These are phyloP conservation scores for Exophiala viscosa DNA, from an alignment of 2,329 filamentous ascomycete genomes.

Conservation along the genomic window DNA sequence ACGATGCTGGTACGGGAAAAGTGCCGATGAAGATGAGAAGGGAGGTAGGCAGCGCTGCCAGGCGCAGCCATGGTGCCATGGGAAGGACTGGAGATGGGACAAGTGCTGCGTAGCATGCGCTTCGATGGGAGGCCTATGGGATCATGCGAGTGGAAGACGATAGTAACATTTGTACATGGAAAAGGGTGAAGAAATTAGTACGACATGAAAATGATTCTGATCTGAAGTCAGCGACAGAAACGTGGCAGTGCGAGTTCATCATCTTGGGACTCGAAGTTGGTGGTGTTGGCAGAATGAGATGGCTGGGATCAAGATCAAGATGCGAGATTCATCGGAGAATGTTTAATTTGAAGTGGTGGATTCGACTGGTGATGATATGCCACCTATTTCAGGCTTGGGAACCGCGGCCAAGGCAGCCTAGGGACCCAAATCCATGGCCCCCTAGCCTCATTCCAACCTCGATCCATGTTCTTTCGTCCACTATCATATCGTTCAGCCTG, in stretches of 20 bases:
- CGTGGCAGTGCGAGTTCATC: not conserved
- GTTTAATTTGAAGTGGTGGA: not conserved
- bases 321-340: not conserved
- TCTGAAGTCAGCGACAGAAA: not conserved
- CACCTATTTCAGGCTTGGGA: not conserved
- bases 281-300: conserved; percentile 16
- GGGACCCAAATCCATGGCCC: too few species aligned
- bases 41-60: conserved; percentile 13
- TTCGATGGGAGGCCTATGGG: not conserved
- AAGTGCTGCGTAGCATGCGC: too few species aligned
- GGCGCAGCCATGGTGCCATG: conserved; percentile 20
- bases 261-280: conserved; percentile 1
- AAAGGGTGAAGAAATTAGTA: not conserved
- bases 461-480: too few species aligned
- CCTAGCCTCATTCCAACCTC: too few species aligned
- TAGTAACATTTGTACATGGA: not conserved
- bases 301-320: conserved; percentile 7
- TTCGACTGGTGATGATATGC: not conserved
- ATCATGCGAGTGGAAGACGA: not conserved
- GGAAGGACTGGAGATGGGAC: not conserved
- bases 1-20: not conserved
- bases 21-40: conserved; percentile 16
- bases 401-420: too few species aligned
- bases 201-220: not conserved
- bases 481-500: not conserved